Evolutionary conservation across 2,329 filamentous ascomycete species (phyloP).

Genomic region (Trichoderma citrinoviride): DNA sequence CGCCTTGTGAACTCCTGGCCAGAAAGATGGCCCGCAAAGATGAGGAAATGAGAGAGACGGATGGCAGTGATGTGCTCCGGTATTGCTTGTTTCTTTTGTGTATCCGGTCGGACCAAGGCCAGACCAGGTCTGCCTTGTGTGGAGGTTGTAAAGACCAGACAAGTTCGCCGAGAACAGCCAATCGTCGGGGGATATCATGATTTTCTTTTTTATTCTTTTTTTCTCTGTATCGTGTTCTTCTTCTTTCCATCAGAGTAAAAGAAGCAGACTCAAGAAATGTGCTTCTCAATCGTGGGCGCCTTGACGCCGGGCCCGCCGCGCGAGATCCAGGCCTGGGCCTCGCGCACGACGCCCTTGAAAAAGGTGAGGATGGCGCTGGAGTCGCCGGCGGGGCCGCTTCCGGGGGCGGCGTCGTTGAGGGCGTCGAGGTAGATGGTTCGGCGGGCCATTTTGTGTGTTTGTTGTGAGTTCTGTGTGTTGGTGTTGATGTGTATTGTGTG

Average conservation of each 20-base stretch:
- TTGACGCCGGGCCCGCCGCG: slow-evolving; percentile 3
- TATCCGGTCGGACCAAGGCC: too few relatives aligned
- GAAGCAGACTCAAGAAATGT: neutral
- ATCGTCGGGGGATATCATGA: too few relatives aligned
- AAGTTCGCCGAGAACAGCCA: too few relatives aligned
- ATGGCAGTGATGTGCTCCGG: too few relatives aligned
- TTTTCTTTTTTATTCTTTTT: too few relatives aligned
- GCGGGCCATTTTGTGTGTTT: slow-evolving; percentile 16
- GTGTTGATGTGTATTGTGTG: neutral
- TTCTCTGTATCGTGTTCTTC: too few relatives aligned
- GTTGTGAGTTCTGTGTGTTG: neutral
- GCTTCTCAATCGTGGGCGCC: slow-evolving; percentile 18
- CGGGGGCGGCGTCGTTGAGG: slow-evolving; percentile 8
- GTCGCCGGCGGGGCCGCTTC: neutral
- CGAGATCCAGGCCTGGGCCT: slow-evolving; percentile 16
- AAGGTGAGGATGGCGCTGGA: slow-evolving; percentile 14
- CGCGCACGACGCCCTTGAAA: slow-evolving; percentile 17
- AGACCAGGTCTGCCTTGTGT: too few relatives aligned
- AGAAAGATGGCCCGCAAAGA: neutral
- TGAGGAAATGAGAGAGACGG: neutral
- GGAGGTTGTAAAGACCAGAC: too few relatives aligned
- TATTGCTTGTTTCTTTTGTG: too few relatives aligned
- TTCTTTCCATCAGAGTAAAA: too few relatives aligned
- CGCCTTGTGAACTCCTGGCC: neutral
- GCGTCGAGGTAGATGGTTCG: slow-evolving; percentile 22